Evolutionary conservation across 371 early-diverging fungal genomes (phyloP).

Genomic region (Mortierella sp.): DNA sequence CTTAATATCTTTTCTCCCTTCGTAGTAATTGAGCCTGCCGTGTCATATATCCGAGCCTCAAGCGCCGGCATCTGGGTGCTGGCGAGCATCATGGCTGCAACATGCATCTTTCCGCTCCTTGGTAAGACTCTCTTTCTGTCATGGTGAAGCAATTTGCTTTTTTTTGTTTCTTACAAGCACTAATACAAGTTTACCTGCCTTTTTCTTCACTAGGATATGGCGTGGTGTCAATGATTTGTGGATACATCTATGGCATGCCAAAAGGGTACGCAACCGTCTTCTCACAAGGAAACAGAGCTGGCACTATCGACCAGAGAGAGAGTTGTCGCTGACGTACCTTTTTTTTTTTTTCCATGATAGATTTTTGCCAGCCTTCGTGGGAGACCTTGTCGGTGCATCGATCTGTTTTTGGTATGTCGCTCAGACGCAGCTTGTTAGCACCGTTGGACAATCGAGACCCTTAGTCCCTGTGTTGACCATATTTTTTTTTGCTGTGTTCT

Average conservation of each 20-base stretch:
- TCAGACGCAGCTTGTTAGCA: neutral
- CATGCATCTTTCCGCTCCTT: slow-evolving; percentile 50
- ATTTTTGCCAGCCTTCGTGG: slow-evolving; percentile 40
- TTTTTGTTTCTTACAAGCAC: neutral
- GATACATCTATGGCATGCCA: slow-evolving; percentile 43
- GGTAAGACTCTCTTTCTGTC: slow-evolving; percentile 18
- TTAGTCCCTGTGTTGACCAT: neutral
- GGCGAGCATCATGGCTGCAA: slow-evolving; percentile 34
- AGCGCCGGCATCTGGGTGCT: slow-evolving; percentile 27
- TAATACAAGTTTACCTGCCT: neutral
- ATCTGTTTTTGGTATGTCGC: slow-evolving; percentile 30
- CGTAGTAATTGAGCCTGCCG: slow-evolving; percentile 42
- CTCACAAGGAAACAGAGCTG: neutral
- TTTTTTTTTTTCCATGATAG: slow-evolving; percentile 6
- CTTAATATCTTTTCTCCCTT: neutral
- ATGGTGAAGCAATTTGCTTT: neutral
- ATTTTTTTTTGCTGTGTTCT: neutral
- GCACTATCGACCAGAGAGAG: too few species aligned
- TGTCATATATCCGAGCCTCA: slow-evolving; percentile 30
- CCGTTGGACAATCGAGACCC: neutral
- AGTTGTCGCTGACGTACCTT: neutral
- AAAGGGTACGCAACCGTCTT: slow-evolving; percentile 28
- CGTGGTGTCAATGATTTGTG: slow-evolving; percentile 41
- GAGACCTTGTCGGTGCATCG: slow-evolving; percentile 43
- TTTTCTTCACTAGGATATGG: slow-evolving; percentile 33